Evolutionary conservation across 1,139 yeast species (phyloP).

Genomic region (Pichia sp.): DNA sequence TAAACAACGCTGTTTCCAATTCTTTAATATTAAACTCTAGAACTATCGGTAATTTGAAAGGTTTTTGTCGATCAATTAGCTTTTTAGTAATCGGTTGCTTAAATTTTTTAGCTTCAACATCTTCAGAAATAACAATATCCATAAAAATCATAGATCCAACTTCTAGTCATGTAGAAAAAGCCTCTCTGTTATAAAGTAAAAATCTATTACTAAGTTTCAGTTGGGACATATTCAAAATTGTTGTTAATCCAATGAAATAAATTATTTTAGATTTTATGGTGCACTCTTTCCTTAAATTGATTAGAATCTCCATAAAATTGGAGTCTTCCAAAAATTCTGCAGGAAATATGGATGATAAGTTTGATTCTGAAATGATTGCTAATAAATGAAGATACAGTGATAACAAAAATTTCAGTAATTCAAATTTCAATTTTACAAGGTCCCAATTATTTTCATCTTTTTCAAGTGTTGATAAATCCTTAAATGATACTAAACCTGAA

Average conservation of each 20-base stretch:
- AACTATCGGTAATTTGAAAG: not conserved
- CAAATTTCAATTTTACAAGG: constrained; percentile 4
- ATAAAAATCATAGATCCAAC: constrained; percentile 2
- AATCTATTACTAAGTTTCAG: constrained; percentile 5
- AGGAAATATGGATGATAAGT: not conserved
- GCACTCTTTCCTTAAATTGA: constrained; percentile 1
- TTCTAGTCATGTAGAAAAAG: constrained; percentile 13
- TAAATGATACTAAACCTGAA: constrained; percentile 1
- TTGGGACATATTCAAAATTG: constrained; percentile 5
- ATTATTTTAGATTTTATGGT: not conserved
- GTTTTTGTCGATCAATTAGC: not conserved
- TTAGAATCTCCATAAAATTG: constrained; percentile 1
- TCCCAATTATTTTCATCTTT: constrained; percentile 10
- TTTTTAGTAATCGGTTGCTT: not conserved
- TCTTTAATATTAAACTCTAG: constrained; percentile 1
- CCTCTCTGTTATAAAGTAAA: constrained; percentile 8
- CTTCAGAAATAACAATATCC: constrained; percentile 1
- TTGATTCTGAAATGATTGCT: not conserved
- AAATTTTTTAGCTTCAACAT: not conserved
- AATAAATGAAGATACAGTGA: not conserved
- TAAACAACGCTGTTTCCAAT: constrained; percentile 2
- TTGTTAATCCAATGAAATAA: constrained; percentile 2
- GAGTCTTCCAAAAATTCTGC: not conserved
- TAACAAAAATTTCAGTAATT: constrained; percentile 4
- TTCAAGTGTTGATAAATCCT: constrained; percentile 5